Conservation (phyloP, 108 stramenopile genomes). For the Stephanodiscus triporus region DNA sequence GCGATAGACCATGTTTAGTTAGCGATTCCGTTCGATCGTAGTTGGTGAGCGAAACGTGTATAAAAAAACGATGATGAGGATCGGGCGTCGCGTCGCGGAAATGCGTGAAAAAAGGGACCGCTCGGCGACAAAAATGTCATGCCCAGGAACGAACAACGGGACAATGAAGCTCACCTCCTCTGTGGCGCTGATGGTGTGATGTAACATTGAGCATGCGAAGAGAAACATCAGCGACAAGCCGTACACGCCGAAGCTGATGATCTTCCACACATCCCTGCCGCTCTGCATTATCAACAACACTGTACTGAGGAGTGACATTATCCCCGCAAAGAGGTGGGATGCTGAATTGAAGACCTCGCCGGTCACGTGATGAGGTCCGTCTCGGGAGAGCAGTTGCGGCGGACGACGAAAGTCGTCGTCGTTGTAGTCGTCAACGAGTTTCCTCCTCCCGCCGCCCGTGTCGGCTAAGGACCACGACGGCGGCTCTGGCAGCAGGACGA, state of each 20-base stretch:
- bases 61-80: no score
- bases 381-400: slow-evolving; percentile 51
- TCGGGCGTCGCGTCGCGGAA: no score
- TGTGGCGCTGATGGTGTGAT: slow-evolving; percentile 65
- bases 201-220: slow-evolving; percentile 68
- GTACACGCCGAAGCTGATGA: slow-evolving; percentile 75
- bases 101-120: no score
- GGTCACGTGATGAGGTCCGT: slow-evolving; percentile 64
- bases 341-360: slow-evolving; percentile 81
- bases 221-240: slow-evolving; percentile 64
- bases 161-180: slow-evolving; percentile 42
- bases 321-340: slow-evolving; percentile 69
- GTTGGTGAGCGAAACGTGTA: no score
- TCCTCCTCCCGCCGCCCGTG: no score
- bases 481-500: not conserved
- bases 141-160: no score
- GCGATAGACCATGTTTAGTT: no score
- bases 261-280: slow-evolving; percentile 67
- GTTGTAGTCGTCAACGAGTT: not conserved
- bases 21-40: no score
- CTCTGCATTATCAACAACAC: slow-evolving; percentile 53
- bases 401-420: no score
- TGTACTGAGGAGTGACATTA: slow-evolving; percentile 62
- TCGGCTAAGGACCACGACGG: slow-evolving; percentile 44
- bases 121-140: not conserved